A percentile compares a stretch with the other conserved stretches of the same genome.
These are phyloP conservation scores for Leccinum griseonigrum DNA, from an alignment of 1,284 basidiomycete genomes.

Conservation along the genomic window DNA sequence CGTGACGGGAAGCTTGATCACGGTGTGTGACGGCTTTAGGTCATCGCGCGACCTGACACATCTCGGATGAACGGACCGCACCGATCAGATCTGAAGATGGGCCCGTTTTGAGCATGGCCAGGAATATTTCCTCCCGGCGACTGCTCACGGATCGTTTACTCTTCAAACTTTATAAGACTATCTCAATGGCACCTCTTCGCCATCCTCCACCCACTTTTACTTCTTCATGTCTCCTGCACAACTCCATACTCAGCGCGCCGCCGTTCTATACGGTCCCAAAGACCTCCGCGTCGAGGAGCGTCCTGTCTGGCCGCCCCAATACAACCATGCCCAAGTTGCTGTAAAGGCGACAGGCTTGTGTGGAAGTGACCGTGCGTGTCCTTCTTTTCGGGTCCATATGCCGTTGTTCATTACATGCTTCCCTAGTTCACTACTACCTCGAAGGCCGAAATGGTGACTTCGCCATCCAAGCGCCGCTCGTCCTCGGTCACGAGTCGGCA, in stretches of 20 bases:
- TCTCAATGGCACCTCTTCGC: slow-evolving; percentile 26
- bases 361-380: slow-evolving; percentile 79
- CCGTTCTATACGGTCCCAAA: slow-evolving; percentile 68
- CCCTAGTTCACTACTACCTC: slow-evolving; percentile 82
- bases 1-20: slow-evolving; percentile 20
- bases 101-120: slow-evolving; percentile 18
- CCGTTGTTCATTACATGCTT: slow-evolving; percentile 10
- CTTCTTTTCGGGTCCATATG: slow-evolving; percentile 3
- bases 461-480: slow-evolving; percentile 77
- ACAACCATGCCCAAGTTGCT: slow-evolving; percentile 69
- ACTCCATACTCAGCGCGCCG: slow-evolving; percentile 56
- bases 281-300: slow-evolving; percentile 74
- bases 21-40: slow-evolving; percentile 29
- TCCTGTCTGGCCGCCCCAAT: slow-evolving; percentile 61
- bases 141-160: slow-evolving; percentile 25
- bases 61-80: slow-evolving; percentile 25
- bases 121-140: slow-evolving; percentile 24
- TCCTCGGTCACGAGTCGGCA: slow-evolving; percentile 91
- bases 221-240: slow-evolving; percentile 55
- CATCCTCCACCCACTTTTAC: slow-evolving; percentile 23
- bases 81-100: slow-evolving; percentile 22
- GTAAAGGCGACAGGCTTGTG: slow-evolving; percentile 88
- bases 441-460: slow-evolving; percentile 93
- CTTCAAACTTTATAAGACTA: slow-evolving; percentile 35
- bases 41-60: slow-evolving; percentile 26